Conservation (phyloP, 2,329 filamentous ascomycete species). For the Colletotrichum tanaceti region DNA sequence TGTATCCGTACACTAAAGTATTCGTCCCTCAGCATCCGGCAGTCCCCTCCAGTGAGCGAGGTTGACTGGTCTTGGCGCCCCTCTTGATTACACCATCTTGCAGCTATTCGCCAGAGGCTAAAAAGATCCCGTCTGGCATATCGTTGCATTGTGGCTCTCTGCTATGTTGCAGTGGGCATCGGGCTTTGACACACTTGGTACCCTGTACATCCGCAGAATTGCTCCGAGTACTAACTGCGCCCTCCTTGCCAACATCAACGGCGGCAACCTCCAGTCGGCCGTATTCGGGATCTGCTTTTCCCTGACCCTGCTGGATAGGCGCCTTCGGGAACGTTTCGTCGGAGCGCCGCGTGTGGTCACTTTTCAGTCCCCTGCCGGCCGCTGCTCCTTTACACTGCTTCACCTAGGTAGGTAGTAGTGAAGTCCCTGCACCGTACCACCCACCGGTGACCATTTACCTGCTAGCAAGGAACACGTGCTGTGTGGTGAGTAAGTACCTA, state of each 20-base stretch:
- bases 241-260: not conserved
- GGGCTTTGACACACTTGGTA: slow-evolving; percentile 6
- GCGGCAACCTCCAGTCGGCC: slow-evolving; percentile 1
- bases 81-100: slow-evolving; percentile 8
- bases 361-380: slow-evolving; percentile 19
- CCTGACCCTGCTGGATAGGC: not conserved
- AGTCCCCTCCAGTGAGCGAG: not conserved
- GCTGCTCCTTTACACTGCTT: not conserved
- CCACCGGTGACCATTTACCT: not conserved
- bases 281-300: slow-evolving; percentile 17
- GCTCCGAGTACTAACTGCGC: not conserved
- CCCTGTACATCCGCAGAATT: not conserved
- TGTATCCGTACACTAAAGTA: too few species aligned
- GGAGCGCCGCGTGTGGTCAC: slow-evolving; percentile 14
- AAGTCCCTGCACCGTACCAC: not conserved
- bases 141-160: not conserved
- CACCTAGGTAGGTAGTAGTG: too few species aligned
- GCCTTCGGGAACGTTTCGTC: slow-evolving; percentile 23
- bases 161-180: not conserved
- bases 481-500: too few species aligned
- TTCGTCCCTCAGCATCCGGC: slow-evolving; percentile 4
- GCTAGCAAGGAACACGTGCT: slow-evolving; percentile 14
- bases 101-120: not conserved
- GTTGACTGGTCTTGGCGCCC: slow-evolving; percentile 11
- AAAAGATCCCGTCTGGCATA: not conserved